phyloP scores from a whole-genome alignment of 1,139 yeast genomes.

The Candida sanyaensis region DNA sequence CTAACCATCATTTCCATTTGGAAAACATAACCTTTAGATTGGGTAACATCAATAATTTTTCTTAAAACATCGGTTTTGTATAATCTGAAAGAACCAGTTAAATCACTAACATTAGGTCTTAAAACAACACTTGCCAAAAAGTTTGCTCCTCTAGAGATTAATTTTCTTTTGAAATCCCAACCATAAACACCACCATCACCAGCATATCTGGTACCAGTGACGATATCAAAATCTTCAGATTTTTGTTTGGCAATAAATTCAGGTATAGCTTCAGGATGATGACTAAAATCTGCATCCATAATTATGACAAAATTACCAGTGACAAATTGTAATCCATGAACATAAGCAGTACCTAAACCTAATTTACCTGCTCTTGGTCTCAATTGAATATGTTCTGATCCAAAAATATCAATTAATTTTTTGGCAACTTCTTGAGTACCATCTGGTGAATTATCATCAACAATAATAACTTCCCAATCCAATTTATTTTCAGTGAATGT shows the following conservation, averaged over 20 bases:
- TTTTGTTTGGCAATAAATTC: constrained; percentile 71
- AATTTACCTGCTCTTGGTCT: constrained; percentile 79
- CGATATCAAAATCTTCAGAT: constrained; percentile 67
- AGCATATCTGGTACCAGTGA: constrained; percentile 83
- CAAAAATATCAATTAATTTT: constrained; percentile 64
- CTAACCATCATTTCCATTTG: constrained; percentile 92
- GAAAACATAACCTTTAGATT: constrained; percentile 81
- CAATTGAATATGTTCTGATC: constrained; percentile 62
- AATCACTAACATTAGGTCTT: constrained; percentile 73
- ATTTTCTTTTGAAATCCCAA: constrained; percentile 81
- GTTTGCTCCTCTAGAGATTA: constrained; percentile 81
- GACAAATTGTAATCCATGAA: constrained; percentile 72
- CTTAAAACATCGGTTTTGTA: constrained; percentile 72
- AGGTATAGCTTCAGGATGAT: constrained; percentile 80
- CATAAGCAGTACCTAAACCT: constrained; percentile 82
- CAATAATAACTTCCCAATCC: constrained; percentile 79
- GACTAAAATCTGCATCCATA: constrained; percentile 88
- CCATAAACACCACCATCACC: constrained; percentile 86
- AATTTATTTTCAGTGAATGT: constrained; percentile 62
- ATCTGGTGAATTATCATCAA: constrained; percentile 82
- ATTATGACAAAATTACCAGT: constrained; percentile 77
- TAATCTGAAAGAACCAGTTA: constrained; percentile 78
- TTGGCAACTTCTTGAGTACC: constrained; percentile 78
- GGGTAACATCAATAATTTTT: constrained; percentile 67
- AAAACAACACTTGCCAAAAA: constrained; percentile 72